phyloP scores from a whole-genome alignment of 192 early-diverging fungal genomes.

The Coemansia reversa region DNA sequence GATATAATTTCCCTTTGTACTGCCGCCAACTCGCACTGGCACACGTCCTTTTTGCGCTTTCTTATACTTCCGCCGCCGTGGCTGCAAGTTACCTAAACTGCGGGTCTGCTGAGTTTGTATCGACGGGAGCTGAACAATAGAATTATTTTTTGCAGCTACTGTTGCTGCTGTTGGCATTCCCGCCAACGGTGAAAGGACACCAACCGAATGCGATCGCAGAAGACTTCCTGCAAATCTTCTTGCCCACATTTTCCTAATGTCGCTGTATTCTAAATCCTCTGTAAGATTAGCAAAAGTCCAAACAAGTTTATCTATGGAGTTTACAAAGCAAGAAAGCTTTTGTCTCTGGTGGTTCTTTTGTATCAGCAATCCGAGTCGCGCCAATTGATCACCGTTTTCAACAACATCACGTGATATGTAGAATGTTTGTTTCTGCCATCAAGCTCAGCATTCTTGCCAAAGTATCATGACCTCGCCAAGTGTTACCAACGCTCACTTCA shows the following conservation, averaged over 20 bases:
- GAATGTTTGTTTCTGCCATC: background rate
- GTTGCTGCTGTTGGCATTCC: conserved; percentile 1
- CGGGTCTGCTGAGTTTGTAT: conserved; percentile 44
- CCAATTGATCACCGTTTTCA: background rate
- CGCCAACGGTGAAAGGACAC: conserved; percentile 1
- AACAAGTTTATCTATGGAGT: background rate
- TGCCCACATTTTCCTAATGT: conserved; percentile 37
- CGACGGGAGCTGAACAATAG: conserved; percentile 2
- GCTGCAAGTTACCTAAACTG: conserved; percentile 68
- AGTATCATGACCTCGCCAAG: background rate
- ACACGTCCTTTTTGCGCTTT: conserved; percentile 89
- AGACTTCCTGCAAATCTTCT: conserved; percentile 31
- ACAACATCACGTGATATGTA: background rate
- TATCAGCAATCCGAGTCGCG: background rate
- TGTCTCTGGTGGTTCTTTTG: no score
- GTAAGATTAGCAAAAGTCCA: background rate
- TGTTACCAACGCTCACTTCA: background rate
- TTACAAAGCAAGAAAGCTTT: background rate
- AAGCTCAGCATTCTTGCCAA: background rate
- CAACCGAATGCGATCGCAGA: conserved; percentile 16
- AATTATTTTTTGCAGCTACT: background rate
- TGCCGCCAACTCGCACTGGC: conserved; percentile 76
- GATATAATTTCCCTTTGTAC: conserved; percentile 83
- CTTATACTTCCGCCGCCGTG: conserved; percentile 78
- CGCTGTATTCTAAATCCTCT: background rate